Base-by-base conservation (phyloP, 352 stramenopile species). In the Phytopythium chamaehyphon region DNA sequence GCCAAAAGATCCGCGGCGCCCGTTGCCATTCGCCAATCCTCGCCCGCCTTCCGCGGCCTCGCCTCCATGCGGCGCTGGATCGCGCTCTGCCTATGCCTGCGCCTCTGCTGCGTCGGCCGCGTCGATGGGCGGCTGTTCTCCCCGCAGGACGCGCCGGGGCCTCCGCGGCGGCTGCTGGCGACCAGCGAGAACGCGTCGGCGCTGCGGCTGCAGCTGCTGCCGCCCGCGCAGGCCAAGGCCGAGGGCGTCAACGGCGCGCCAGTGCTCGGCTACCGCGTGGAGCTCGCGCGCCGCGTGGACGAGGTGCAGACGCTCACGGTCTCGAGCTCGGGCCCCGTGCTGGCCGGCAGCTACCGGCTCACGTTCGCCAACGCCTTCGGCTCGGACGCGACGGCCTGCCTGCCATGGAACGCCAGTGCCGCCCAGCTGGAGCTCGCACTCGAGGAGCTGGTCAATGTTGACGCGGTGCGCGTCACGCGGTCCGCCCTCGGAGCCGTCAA, bases 221-320 rank as follows among this genome's bases (percentile, higher is more conserved):
- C 75, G 15, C 77, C 81, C 0, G 60, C 72, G 40, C 56, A 71
- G 14, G 66, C 66, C 46, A 91, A 83, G 45, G 72, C 74, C 36
- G 80, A 90, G 52, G 76, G 75, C 28, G 73, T 79, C 55, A 86
- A 87, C 51, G 77, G 78, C 18, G 76, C 77, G 1, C 80, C 80
- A 1, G 76, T 93, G 39, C 57, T 93, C 11, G 80, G 80, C 0
- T 93, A 93, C 63, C 86, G 83, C 40, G 73, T 93, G 48, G 80
- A 93, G 37, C 57, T 93, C 31, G 80, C 83, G 6, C 64, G 58
- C n/a, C 76, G 76, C 37, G 67, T 93, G 33, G 57, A 88, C 42
- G 71, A 83, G 12, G 83, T 90, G 47, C 77, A 93, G 36, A 87
- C 63, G 14, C 86, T 93, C 62, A 69, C 72, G 7, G 75, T 90